Percentiles rank a stretch among this genome's conserved stretches.
phyloP scores from a whole-genome alignment of 192 early-diverging fungal species.

The Pecoramyces ruminantium region DNA sequence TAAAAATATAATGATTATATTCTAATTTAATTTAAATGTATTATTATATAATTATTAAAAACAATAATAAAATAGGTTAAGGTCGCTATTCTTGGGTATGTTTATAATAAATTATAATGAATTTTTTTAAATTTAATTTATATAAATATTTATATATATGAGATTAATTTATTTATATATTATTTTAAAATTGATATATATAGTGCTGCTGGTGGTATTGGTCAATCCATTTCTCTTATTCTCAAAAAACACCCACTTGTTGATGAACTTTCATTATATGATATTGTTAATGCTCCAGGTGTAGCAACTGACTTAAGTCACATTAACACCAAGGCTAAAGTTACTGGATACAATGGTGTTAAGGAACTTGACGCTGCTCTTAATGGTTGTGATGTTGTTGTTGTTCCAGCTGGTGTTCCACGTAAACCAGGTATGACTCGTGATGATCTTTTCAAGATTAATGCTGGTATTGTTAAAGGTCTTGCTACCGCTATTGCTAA shows the following conservation, averaged over 20 bases:
- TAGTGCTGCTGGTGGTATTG: conserved; percentile 32
- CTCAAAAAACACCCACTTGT: conserved; percentile 36
- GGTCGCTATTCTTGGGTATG: conserved; percentile 2
- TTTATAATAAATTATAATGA: no score
- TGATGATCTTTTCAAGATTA: conserved; percentile 53
- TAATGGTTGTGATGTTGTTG: conserved; percentile 28
- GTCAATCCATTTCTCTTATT: conserved; percentile 44
- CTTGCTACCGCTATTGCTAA: conserved; percentile 35
- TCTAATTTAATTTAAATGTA: no score
- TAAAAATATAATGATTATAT: no score
- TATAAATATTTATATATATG: background rate
- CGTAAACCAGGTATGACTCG: conserved; percentile 55
- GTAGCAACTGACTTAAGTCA: conserved; percentile 47
- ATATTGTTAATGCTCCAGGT: conserved; percentile 46
- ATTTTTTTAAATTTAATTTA: background rate
- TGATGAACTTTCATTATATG: conserved; percentile 35
- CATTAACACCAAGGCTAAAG: conserved; percentile 40
- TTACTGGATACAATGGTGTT: conserved; percentile 29
- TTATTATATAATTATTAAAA: no score
- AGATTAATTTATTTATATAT: no score
- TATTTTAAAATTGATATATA: no score
- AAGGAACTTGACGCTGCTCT: conserved; percentile 29
- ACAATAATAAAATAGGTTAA: no score
- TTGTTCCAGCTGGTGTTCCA: conserved; percentile 48
- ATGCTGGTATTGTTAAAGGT: conserved; percentile 42